Percentiles rank a stretch among this genome's conserved stretches.
These are phyloP conservation scores for Colletotrichum sp. DNA, from an alignment of 2,329 filamentous ascomycete species.

Conservation along the genomic window DNA sequence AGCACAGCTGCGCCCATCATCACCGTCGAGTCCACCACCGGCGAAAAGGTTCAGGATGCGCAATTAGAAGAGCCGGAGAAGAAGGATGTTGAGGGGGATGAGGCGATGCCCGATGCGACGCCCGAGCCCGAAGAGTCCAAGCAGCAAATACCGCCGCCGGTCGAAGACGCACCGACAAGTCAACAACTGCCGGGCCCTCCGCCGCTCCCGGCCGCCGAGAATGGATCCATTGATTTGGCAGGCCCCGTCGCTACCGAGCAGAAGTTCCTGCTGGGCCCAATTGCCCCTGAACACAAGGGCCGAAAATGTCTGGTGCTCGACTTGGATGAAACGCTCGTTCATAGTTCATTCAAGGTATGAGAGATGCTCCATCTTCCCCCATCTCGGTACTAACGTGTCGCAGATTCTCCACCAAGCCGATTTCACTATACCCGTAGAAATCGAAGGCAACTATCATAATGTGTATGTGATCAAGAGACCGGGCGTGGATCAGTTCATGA, in stretches of 20 bases:
- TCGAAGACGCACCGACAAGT: slow-evolving; percentile 39
- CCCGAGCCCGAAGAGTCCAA: slow-evolving; percentile 52
- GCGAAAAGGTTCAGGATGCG: slow-evolving; percentile 26
- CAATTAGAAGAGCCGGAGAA: slow-evolving; percentile 25
- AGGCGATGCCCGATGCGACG: slow-evolving; percentile 70
- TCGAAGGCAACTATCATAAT: slow-evolving; percentile 98
- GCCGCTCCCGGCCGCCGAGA: slow-evolving; percentile 35
- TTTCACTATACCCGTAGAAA: slow-evolving; percentile 98
- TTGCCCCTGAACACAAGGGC: slow-evolving; percentile 79
- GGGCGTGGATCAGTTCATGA: slow-evolving; percentile 99
- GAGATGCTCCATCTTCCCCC: neutral
- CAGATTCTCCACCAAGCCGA: slow-evolving; percentile 97
- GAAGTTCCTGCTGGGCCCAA: slow-evolving; percentile 81
- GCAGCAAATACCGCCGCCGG: slow-evolving; percentile 41
- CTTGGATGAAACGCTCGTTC: slow-evolving; percentile 94
- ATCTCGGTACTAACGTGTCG: slow-evolving; percentile 9
- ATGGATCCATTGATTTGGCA: neutral
- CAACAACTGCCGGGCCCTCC: slow-evolving; percentile 50
- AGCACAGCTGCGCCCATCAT: slow-evolving; percentile 50
- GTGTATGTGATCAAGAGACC: slow-evolving; percentile 99
- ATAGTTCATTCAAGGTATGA: slow-evolving; percentile 96
- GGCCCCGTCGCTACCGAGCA: slow-evolving; percentile 41
- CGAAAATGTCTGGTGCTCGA: slow-evolving; percentile 95
- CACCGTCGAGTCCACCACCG: slow-evolving; percentile 21
- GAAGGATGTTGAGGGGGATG: slow-evolving; percentile 63